phyloP scores from a whole-genome alignment of 306 rosid genomes.

The Lotus japonicus region DNA sequence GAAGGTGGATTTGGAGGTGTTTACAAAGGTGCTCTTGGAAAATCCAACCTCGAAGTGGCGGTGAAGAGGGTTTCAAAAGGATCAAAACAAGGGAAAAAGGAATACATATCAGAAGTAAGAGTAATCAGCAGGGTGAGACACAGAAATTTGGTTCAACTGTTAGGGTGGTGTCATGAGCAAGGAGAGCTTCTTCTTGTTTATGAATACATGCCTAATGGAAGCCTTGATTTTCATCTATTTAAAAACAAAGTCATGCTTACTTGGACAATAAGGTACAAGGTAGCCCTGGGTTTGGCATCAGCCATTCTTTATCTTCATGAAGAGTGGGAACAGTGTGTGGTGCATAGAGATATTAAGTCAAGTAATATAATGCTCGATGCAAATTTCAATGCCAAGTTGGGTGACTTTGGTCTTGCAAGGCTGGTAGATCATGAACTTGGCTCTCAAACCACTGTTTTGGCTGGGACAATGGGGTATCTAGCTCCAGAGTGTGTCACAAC shows the following conservation, averaged over 20 bases:
- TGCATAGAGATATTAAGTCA: constrained; percentile 74
- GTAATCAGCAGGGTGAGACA: constrained; percentile 65
- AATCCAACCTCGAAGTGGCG: constrained; percentile 41
- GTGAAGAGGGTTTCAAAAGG: constrained; percentile 70
- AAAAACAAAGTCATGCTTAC: constrained; percentile 29
- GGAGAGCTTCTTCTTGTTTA: constrained; percentile 68
- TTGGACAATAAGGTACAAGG: constrained; percentile 53
- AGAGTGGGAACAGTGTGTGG: constrained; percentile 83
- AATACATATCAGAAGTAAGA: constrained; percentile 62
- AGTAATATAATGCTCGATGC: constrained; percentile 69
- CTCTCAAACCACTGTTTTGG: constrained; percentile 65
- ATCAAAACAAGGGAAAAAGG: constrained; percentile 70
- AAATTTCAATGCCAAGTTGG: constrained; percentile 64
- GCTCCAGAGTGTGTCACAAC: constrained; percentile 69
- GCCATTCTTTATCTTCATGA: constrained; percentile 66
- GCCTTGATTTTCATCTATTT: constrained; percentile 74
- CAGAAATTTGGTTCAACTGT: constrained; percentile 64
- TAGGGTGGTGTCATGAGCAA: constrained; percentile 76
- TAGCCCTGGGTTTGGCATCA: constrained; percentile 59
- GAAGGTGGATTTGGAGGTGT: constrained; percentile 83
- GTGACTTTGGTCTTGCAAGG: constrained; percentile 79
- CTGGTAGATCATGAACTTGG: constrained; percentile 64
- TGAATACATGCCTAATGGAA: constrained; percentile 67
- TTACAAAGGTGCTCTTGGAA: constrained; percentile 42
- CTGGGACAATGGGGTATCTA: constrained; percentile 71